Evolutionary conservation across 441 rosid species (phyloP).

Genomic region (Brassica hybrid): DNA sequence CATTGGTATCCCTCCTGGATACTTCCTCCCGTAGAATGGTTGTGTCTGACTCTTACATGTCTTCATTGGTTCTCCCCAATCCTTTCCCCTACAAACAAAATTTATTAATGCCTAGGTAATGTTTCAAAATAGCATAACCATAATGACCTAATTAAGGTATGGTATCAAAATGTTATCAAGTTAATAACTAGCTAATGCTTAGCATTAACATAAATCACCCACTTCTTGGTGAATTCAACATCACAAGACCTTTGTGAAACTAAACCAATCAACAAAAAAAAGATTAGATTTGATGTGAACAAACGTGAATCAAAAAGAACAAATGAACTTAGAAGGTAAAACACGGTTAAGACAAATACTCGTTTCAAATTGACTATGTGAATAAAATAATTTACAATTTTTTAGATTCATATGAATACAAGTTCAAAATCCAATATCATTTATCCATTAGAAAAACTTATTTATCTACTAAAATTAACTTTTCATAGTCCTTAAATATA

Average conservation of each 20-base stretch:
- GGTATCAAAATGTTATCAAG: background rate
- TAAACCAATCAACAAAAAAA: too few species aligned
- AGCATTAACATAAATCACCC: background rate
- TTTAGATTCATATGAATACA: too few species aligned
- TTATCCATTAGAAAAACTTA: too few species aligned
- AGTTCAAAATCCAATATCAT: too few species aligned
- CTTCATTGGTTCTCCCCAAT: slow-evolving; percentile 61
- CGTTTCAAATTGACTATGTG: too few species aligned
- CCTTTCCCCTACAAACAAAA: slow-evolving; percentile 54
- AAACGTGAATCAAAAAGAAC: too few species aligned
- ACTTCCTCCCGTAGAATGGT: slow-evolving; percentile 55
- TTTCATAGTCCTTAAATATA: too few species aligned
- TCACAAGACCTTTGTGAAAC: background rate
- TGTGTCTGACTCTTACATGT: slow-evolving; percentile 57
- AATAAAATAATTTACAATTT: too few species aligned
- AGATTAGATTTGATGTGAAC: too few species aligned
- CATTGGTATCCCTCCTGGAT: slow-evolving; percentile 66
- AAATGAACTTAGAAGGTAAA: too few species aligned
- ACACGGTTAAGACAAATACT: too few species aligned
- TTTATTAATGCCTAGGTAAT: background rate
- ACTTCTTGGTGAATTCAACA: background rate
- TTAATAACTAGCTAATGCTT: background rate
- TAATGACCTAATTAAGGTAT: background rate
- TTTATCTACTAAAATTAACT: too few species aligned
- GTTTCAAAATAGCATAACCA: background rate